phyloP scores from a whole-genome alignment of 139 green algal genomes.

The Micractinium conductrix region DNA sequence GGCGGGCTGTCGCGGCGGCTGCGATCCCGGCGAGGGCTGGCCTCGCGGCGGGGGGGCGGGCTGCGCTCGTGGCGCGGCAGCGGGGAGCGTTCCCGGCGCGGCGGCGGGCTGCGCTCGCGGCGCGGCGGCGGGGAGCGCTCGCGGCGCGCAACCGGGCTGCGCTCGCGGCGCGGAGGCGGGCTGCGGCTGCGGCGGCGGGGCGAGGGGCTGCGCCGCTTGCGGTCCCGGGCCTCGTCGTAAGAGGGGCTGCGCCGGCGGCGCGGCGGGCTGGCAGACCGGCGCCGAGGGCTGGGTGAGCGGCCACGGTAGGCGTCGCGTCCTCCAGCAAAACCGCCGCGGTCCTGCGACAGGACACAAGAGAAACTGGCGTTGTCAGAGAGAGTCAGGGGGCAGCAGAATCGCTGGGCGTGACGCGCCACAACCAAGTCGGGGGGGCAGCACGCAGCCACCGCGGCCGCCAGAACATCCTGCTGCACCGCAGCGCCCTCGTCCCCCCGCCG shows the following conservation, averaged over 20 bases:
- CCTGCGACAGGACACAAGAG: neutral
- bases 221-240: neutral
- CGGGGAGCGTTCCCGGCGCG: neutral
- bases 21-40: neutral
- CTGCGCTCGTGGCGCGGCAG: neutral
- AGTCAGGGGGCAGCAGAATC: too few species aligned
- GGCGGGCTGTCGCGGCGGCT: neutral
- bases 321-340: neutral
- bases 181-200: neutral
- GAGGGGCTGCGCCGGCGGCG: neutral
- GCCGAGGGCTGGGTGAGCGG: neutral
- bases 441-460: too few species aligned
- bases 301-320: neutral
- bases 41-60: neutral
- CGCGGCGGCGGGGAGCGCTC: neutral
- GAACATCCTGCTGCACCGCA: too few species aligned
- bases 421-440: too few species aligned
- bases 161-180: neutral
- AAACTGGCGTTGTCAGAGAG: neutral
- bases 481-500: too few species aligned
- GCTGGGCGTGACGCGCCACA: too few species aligned
- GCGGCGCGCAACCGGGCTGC: neutral
- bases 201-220: neutral
- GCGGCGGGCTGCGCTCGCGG: neutral
- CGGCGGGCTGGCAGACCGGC: neutral